These are phyloP conservation scores for Vigna reflexopilosa DNA, from an alignment of 306 rosid species.

Conservation along the genomic window DNA sequence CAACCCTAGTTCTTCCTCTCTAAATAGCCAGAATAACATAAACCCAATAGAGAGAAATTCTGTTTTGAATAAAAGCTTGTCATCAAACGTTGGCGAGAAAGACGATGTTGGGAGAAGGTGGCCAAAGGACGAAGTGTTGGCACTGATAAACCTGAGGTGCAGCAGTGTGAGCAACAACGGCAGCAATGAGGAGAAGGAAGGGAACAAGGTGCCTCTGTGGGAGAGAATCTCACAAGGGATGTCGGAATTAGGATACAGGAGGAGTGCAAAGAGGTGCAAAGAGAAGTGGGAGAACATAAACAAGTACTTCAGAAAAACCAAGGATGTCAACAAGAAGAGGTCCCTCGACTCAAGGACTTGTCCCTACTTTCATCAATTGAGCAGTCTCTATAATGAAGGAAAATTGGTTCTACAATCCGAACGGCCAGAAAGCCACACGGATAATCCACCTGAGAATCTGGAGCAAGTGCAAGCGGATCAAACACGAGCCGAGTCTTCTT, in stretches of 20 bases:
- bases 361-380: conserved; percentile 79
- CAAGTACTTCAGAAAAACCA: conserved; percentile 91
- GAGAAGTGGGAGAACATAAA: conserved; percentile 98
- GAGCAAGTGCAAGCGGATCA: conserved; percentile 15
- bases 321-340: conserved; percentile 77
- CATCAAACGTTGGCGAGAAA: conserved; percentile 38
- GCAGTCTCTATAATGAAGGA: conserved; percentile 68
- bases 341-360: conserved; percentile 87
- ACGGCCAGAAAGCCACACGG: conserved; percentile 34
- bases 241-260: conserved; percentile 73
- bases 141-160: conserved; percentile 81
- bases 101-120: conserved; percentile 84
- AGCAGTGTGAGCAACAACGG: conserved; percentile 50
- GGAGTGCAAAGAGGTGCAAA: conserved; percentile 91
- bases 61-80: neutral
- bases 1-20: conserved; percentile 47
- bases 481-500: conserved; percentile 32
- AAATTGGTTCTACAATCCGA: conserved; percentile 51
- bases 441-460: conserved; percentile 27
- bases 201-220: conserved; percentile 81
- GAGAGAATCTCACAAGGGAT: conserved; percentile 93
- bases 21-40: conserved; percentile 30
- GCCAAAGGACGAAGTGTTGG: conserved; percentile 96
- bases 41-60: conserved; percentile 9
- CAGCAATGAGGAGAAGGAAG: conserved; percentile 51